A percentile compares a stretch with the other conserved stretches of the same genome.
Evolutionary conservation across 306 rosid species (phyloP).

Genomic region (Morella rubra): DNA sequence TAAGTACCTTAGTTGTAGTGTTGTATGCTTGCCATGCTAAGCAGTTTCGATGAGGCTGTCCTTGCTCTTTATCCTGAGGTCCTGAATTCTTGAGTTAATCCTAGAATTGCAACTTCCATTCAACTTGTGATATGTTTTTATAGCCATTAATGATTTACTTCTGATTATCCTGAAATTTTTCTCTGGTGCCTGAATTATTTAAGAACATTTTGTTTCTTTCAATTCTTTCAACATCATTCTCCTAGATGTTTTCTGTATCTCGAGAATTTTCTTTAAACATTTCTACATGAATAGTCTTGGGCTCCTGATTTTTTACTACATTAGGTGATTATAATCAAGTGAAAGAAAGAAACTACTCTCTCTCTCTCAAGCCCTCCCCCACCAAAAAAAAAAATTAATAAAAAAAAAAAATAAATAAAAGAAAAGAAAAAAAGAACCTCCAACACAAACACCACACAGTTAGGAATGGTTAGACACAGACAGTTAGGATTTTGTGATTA

Average conservation of each 20-base stretch:
- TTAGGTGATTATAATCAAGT: neutral
- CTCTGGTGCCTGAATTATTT: neutral
- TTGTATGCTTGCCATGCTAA: conserved; percentile 3
- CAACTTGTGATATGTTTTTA: neutral
- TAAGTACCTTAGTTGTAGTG: neutral
- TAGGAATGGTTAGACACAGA: too few species aligned
- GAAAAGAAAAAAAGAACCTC: too few species aligned
- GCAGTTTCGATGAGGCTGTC: conserved; percentile 22
- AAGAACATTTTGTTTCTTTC: neutral
- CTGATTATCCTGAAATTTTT: neutral
- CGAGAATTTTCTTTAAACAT: neutral
- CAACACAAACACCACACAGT: too few species aligned
- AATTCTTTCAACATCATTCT: neutral
- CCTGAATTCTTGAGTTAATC: neutral
- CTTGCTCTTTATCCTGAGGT: conserved; percentile 21
- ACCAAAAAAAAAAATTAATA: too few species aligned
- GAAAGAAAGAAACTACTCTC: too few species aligned
- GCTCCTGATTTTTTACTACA: neutral
- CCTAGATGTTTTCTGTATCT: neutral
- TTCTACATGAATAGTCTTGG: neutral
- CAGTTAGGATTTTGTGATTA: neutral
- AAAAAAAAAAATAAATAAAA: too few species aligned
- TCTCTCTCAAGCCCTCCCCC: too few species aligned
- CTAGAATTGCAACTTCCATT: neutral
- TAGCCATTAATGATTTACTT: neutral